Base-by-base conservation (phyloP, 2,329 filamentous ascomycete species). In the Diaporthe ilicicola region DNA sequence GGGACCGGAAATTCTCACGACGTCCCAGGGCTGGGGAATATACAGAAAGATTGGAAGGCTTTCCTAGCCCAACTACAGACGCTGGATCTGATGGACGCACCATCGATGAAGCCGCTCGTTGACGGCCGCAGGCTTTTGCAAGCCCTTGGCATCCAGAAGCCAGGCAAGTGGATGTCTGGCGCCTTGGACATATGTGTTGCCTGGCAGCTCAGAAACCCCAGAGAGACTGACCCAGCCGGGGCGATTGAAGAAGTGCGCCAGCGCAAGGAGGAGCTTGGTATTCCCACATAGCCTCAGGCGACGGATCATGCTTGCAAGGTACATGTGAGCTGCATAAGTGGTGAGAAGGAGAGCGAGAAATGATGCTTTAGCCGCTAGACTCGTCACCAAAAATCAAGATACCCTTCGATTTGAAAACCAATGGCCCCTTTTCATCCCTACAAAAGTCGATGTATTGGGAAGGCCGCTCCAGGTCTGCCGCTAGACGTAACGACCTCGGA, bases 131-230 rank as follows among this genome's bases (percentile, higher is more conserved):
- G 91, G 66, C 87, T 98, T 24, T 88, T 90, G 22, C 87, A 90
- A 73, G 89, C 88, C 4, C 84, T 98, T 4, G 89, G 87, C 0
- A 82, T 87, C n/a, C 90, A 90, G 73, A 90, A 90, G 73, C 91
- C 93, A 0, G 94, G 94, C 1, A 90, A 86, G n/a, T 98, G 95
- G 95, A 92, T 97, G 87, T 90, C 90, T 67, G 86, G 87, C 55
- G 94, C 94, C 4, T 83, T 97, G 56, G 92, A 97, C 39, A 84
- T 94, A 4, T 93, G 94, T 72, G 89, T 97, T 81, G 90, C 91
- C 72, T 98, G 95, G 94, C 96, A 98, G 81, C 87, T 98, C 66
- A 88, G 93, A 46, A 90, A 98, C 77, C 94, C 94, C 0, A 85
- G 85, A 4, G 84, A 84, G 70, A 88, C 86, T 4, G 91, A 95